Evolutionary conservation across 2,329 filamentous ascomycete species (phyloP).

Genomic region (Calonectria honghensis): DNA sequence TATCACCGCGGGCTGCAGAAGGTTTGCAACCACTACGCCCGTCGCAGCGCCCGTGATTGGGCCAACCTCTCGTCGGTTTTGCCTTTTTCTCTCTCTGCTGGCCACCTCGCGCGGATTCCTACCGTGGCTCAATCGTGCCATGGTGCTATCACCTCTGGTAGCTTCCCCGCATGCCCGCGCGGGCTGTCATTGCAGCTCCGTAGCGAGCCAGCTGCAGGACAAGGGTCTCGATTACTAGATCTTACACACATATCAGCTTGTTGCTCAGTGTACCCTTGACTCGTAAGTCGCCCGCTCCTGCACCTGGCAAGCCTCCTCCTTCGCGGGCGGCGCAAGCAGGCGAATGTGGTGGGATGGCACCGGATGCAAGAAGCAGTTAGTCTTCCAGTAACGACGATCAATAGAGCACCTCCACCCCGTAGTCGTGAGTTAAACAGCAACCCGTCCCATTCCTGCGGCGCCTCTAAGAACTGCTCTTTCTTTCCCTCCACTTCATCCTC

Average conservation of each 20-base stretch:
- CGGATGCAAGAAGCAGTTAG: conserved; percentile 22
- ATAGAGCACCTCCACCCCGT: conserved; percentile 23
- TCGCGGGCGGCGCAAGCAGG: conserved; percentile 9
- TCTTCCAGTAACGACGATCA: conserved; percentile 48
- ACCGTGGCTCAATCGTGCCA: conserved; percentile 47
- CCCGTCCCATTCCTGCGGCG: conserved; percentile 24
- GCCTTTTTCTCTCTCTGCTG: conserved; percentile 36
- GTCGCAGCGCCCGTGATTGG: conserved; percentile 44
- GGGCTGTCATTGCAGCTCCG: conserved; percentile 24
- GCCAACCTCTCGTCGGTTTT: conserved; percentile 33
- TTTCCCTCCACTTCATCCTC: conserved; percentile 27
- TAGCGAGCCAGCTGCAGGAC: conserved; percentile 38
- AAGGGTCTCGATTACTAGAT: conserved; percentile 46
- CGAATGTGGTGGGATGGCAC: conserved; percentile 14
- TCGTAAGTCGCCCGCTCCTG: conserved; percentile 30
- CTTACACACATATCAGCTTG: conserved; percentile 28
- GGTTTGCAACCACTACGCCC: conserved; percentile 43
- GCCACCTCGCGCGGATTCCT: conserved; percentile 30
- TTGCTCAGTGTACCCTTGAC: conserved; percentile 46
- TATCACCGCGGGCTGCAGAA: conserved; percentile 47
- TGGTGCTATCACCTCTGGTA: conserved; percentile 23
- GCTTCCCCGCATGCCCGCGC: conserved; percentile 40
- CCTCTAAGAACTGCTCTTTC: conserved; percentile 8
- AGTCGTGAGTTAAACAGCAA: conserved; percentile 31
- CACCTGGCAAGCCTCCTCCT: conserved; percentile 29